Evolutionary conservation across 2,329 filamentous ascomycete genomes (phyloP), one percentile per base, ranked within the genome.

Genomic region (Pyrenochaeta sp.): DNA sequence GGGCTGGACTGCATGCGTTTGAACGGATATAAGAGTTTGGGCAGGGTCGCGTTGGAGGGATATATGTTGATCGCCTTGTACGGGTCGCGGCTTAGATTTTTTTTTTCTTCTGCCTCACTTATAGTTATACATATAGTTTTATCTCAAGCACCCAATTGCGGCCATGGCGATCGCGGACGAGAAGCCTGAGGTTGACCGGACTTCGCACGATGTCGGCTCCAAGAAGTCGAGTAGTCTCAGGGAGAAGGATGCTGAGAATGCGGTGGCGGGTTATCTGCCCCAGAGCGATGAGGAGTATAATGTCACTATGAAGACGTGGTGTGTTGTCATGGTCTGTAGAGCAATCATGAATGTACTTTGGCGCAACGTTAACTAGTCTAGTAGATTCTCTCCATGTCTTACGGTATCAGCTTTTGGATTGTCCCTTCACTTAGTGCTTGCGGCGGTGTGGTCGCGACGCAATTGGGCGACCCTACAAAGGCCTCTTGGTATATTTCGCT

Each of bases 301-400:
- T 46, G 70, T 74, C 35, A 74, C 71, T 4, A 61, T 72, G 51
- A 73, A 73, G 57, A 73, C 71, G 10, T 74, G 69, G 71, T 65
- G 71, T 35, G 70, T 74, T 7, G 69, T 72, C 20, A 8, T 44
- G 17, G 55, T 49, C 36, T 37, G 55, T 38, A 17, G 27, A n/a
- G 19, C 30, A 3, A 20, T 11, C 31, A 5, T 13, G 6, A 22
- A 20, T 19, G 14, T 9, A 34, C 19, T 6, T 17, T 2, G 3
- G 15, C 3, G 18, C 17, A 19, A 22, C 10, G 26, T 35, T 45
- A 7, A 50, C 10, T 11, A 21, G 8, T 9, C 7, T 17, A 3
- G 4, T 46, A 60, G 46, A 72, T 74, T 40, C 55, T 74, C 8
- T 58, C 69, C 0, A 44, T 68, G 27, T 67, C 63, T 6, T 71